Evolutionary conservation across 2,329 filamentous ascomycete genomes (phyloP).

Genomic region (Kalaharituber pfeilii): DNA sequence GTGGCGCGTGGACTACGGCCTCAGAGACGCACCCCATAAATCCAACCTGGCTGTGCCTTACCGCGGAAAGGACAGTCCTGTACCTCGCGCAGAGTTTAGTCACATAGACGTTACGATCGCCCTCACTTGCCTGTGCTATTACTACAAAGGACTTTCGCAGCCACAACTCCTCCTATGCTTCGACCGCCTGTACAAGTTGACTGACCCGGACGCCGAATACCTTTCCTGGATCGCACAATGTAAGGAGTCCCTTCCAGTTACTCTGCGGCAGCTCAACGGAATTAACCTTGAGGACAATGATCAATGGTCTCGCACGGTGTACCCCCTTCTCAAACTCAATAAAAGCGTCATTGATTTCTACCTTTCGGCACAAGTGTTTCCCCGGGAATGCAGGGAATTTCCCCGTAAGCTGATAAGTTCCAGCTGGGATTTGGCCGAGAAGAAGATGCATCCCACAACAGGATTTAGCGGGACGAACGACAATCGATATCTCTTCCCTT

Average conservation of each 20-base stretch:
- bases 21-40: conserved; percentile 37
- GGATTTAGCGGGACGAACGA: conserved; percentile 61
- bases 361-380: conserved; percentile 47
- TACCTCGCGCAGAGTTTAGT: conserved; percentile 43
- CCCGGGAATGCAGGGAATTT: conserved; percentile 47
- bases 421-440: conserved; percentile 43
- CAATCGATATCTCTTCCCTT: conserved; percentile 40
- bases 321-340: conserved; percentile 33
- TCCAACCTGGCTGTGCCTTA: conserved; percentile 50
- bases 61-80: conserved; percentile 46
- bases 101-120: background rate
- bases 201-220: conserved; percentile 26
- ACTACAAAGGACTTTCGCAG: conserved; percentile 11
- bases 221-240: background rate
- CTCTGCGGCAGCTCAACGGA: conserved; percentile 41
- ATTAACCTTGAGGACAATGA: conserved; percentile 36
- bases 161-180: conserved; percentile 36
- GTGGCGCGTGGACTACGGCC: conserved; percentile 50
- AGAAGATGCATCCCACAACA: conserved; percentile 33
- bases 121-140: background rate
- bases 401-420: conserved; percentile 44
- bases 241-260: conserved; percentile 32
- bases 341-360: conserved; percentile 42
- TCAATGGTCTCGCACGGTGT: conserved; percentile 35
- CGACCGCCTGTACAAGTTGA: conserved; percentile 35